A percentile compares a stretch with the other conserved stretches of the same genome.
phyloP scores from a whole-genome alignment of 805 yeast species.

The Pichia eremophila region DNA sequence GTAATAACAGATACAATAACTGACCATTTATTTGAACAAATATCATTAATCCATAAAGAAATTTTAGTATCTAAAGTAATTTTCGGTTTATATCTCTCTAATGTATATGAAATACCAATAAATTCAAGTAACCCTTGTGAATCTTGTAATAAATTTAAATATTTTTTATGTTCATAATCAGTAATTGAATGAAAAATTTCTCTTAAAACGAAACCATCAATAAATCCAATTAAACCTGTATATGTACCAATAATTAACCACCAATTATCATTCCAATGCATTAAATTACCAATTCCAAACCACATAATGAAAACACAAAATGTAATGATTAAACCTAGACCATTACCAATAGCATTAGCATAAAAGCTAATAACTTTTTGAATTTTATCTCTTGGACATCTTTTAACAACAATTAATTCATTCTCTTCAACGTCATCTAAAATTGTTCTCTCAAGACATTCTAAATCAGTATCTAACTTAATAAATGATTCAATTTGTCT shows the following conservation, averaged over 20 bases:
- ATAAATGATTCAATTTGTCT: constrained; percentile 13
- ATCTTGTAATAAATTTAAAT: constrained; percentile 21
- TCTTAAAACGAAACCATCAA: constrained; percentile 35
- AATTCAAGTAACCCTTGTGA: constrained; percentile 25
- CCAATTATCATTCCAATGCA: constrained; percentile 33
- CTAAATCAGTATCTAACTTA: constrained; percentile 24
- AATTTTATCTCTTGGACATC: constrained; percentile 9
- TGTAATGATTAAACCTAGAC: constrained; percentile 30
- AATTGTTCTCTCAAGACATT: constrained; percentile 7
- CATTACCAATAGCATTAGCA: constrained; percentile 35
- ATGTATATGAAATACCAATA: constrained; percentile 17
- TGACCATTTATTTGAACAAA: constrained; percentile 27
- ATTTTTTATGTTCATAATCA: constrained; percentile 16
- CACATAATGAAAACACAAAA: constrained; percentile 28
- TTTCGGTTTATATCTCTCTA: constrained; percentile 3
- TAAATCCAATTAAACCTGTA: constrained; percentile 34
- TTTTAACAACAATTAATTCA: constrained; percentile 23
- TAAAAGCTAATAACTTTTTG: constrained; percentile 20
- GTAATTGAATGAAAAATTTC: constrained; percentile 27
- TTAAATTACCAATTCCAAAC: constrained; percentile 29
- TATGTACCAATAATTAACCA: constrained; percentile 39
- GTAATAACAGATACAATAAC: constrained; percentile 22
- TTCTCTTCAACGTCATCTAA: constrained; percentile 13
- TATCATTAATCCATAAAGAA: constrained; percentile 18
- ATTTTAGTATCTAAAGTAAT: constrained; percentile 5